Base-by-base conservation (phyloP, 805 yeast genomes). In the Peterozyma xylosa region DNA sequence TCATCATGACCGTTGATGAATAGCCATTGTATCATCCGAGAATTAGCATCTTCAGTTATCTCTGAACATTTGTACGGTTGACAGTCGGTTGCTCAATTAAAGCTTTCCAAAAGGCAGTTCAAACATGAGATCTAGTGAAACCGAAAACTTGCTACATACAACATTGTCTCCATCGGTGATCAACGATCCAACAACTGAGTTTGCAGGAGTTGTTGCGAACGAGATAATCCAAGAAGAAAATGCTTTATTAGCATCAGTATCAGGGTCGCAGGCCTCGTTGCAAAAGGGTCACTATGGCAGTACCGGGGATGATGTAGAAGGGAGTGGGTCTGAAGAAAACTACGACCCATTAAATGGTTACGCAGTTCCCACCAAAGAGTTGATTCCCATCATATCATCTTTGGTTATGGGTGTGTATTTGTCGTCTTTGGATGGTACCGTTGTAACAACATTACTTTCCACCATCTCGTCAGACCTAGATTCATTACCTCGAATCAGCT, bases 391-490 rank as follows among this genome's bases (percentile, higher is more conserved):
- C 14, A 39, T 38, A 11, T 21, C 41, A 11, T 45, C 47, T 10
- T 38, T 45, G 38, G 41, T 41, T 9, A 41, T 41, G 44, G 44
- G 44, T 16, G 68, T 76, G 0, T 81, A 77, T 51, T 63, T 83
- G 35, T 78, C 86, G 2, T 80, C 90, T 0, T 57, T 82, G 46
- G 91, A 83, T 54, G 69, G 76, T 15, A 82, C 90, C 0, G 74
- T 83, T 21, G 81, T 83, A 14, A 73, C 88, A 0, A 82, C 89
- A 1, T 60, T 82, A 27, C 62, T 82, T 52, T 68, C 85, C 2
- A 73, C 74, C 29, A 82, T 83, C 44, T 86, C 88, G 1, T 78
- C 86, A 1, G 88, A 82, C 51, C 72, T 83, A 53, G 64, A 81
- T 50, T 81, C 80, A 0, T 65, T 82, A 37, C 77, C 79, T 3